Conservation (phyloP, 306 rosid species). For the Trifolium fragiferum region DNA sequence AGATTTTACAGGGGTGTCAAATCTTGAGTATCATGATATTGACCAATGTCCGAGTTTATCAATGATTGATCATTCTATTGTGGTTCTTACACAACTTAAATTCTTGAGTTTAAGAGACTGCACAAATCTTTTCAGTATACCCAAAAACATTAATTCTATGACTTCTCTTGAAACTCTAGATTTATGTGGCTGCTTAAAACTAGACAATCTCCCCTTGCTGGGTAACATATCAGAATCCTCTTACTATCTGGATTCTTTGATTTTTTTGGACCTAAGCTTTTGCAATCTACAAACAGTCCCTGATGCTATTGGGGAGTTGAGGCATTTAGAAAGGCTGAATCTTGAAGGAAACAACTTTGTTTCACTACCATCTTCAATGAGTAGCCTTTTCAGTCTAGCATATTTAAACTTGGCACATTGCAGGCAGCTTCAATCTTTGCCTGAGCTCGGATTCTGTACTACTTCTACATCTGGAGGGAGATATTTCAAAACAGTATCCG, state of each 20-base stretch:
- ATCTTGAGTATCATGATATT: conserved; percentile 37
- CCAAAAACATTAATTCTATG: background rate
- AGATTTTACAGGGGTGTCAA: conserved; percentile 5
- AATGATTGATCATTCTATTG: background rate
- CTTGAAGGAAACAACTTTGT: conserved; percentile 24
- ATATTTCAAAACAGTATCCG: background rate
- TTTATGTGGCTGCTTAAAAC: conserved; percentile 24
- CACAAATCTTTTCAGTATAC: background rate
- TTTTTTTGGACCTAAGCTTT: conserved; percentile 16
- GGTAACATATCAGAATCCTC: background rate
- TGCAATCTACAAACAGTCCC: conserved; percentile 28
- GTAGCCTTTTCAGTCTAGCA: conserved; percentile 6
- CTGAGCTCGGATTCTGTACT: background rate
- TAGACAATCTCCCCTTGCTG: conserved; percentile 6
- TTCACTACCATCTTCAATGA: background rate
- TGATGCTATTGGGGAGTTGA: conserved; percentile 16
- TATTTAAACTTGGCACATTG: conserved; percentile 27
- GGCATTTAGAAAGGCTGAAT: conserved; percentile 27
- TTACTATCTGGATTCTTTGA: conserved; percentile 4
- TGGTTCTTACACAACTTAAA: background rate
- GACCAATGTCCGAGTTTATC: conserved; percentile 20
- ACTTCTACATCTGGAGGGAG: background rate
- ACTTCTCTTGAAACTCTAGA: conserved; percentile 32
- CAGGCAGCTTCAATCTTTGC: background rate
- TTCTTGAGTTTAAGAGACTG: conserved; percentile 40